phyloP scores from a whole-genome alignment of 2,329 filamentous ascomycete species.

The Tolypocladium album region DNA sequence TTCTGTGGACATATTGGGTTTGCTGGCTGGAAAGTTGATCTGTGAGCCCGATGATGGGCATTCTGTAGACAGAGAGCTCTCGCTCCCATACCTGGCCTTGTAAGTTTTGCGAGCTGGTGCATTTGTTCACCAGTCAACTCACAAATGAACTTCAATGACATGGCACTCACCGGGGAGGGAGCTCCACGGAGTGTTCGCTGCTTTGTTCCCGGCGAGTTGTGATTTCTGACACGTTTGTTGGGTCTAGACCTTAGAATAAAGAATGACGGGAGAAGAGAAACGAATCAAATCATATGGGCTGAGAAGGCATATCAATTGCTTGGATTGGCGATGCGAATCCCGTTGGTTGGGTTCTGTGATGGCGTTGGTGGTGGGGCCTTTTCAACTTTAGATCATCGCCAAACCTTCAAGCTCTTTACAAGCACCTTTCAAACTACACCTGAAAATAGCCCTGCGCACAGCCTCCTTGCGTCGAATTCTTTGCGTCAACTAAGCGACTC shows the following conservation, averaged over 20 bases:
- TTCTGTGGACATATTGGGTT: neutral
- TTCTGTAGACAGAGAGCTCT: no score
- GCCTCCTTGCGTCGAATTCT: neutral
- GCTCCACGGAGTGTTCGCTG: neutral
- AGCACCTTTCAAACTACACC: neutral
- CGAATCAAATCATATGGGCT: neutral
- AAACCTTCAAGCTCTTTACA: neutral
- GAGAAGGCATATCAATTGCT: neutral
- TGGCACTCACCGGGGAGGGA: neutral
- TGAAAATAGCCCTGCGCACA: neutral
- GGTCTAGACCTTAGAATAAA: neutral
- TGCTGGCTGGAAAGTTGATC: neutral
- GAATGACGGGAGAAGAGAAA: neutral
- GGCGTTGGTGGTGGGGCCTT: neutral
- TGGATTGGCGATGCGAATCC: neutral
- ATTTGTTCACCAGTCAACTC: neutral
- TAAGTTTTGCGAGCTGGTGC: no score
- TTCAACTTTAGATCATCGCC: neutral
- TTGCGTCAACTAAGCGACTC: neutral
- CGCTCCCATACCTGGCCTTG: neutral
- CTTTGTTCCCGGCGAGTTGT: neutral
- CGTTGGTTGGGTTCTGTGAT: neutral
- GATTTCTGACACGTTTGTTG: neutral
- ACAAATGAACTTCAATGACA: neutral
- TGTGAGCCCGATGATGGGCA: neutral